phyloP scores from a whole-genome alignment of 495 filamentous ascomycete species.

The Penicillium dipodomyicola region DNA sequence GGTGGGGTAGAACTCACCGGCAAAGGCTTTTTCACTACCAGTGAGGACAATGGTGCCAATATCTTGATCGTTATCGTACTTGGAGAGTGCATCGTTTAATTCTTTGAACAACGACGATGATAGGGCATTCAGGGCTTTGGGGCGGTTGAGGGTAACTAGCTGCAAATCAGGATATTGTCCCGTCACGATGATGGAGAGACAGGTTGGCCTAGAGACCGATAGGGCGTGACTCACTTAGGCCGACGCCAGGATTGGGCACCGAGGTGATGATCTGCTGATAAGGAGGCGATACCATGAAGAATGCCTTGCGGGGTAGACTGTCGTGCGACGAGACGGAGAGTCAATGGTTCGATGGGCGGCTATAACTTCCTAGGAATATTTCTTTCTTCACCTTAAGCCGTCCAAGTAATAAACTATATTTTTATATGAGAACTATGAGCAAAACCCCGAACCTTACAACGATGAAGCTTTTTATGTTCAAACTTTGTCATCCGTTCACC shows the following conservation, averaged over 20 bases:
- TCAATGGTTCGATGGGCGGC: too few species aligned
- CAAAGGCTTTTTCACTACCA: slow-evolving; percentile 83
- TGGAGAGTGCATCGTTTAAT: slow-evolving; percentile 76
- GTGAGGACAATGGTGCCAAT: slow-evolving; percentile 82
- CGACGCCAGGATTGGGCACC: slow-evolving; percentile 81
- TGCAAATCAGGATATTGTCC: too few species aligned
- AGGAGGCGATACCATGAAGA: too few species aligned
- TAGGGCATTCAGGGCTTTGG: slow-evolving; percentile 91
- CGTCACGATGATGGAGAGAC: slow-evolving; percentile 9
- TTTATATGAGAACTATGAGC: too few species aligned
- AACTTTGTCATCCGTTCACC: too few species aligned
- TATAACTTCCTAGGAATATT: too few species aligned
- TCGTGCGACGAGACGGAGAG: too few species aligned
- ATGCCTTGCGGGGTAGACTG: too few species aligned
- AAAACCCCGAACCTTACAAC: too few species aligned
- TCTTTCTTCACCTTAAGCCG: too few species aligned
- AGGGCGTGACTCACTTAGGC: slow-evolving; percentile 69
- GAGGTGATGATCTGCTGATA: slow-evolving; percentile 79
- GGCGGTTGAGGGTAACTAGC: slow-evolving; percentile 96
- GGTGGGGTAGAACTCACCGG: slow-evolving; percentile 42
- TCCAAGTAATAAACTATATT: too few species aligned
- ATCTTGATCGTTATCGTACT: slow-evolving; percentile 64
- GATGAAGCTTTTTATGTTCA: too few species aligned
- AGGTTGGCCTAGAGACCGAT: not conserved
- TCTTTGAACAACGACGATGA: slow-evolving; percentile 85